phyloP scores from a whole-genome alignment of 345 rosid species.

The Sisymbrium irio region DNA sequence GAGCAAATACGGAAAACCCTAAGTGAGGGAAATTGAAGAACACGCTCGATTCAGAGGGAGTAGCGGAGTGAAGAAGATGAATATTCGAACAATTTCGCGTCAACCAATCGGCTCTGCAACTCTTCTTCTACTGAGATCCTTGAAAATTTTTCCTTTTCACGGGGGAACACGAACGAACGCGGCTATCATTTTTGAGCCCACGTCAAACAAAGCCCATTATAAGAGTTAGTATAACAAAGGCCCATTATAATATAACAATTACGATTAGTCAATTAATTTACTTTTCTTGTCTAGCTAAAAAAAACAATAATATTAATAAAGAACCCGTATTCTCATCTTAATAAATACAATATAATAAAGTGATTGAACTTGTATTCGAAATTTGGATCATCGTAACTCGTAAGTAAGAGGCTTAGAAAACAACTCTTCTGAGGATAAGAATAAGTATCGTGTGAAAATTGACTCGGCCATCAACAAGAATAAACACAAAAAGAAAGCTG shows the following conservation, averaged over 20 bases:
- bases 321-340: too few species aligned
- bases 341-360: too few species aligned
- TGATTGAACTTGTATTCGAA: too few species aligned
- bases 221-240: background rate
- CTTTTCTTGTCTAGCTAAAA: too few species aligned
- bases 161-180: background rate
- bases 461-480: background rate
- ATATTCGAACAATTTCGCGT: background rate
- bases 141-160: background rate
- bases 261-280: too few species aligned
- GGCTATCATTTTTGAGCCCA: background rate
- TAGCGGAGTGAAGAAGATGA: background rate
- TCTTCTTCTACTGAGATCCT: background rate
- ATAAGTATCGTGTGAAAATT: too few species aligned
- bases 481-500: background rate
- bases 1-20: background rate
- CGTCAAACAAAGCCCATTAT: background rate
- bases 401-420: too few species aligned
- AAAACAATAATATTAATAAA: too few species aligned
- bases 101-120: background rate
- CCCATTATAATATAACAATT: too few species aligned
- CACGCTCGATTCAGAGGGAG: background rate
- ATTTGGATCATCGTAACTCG: too few species aligned
- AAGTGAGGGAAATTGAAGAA: background rate
- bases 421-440: too few species aligned